Evolutionary conservation across 345 rosid genomes (phyloP).

Genomic region (Eucalyptus curtisii): DNA sequence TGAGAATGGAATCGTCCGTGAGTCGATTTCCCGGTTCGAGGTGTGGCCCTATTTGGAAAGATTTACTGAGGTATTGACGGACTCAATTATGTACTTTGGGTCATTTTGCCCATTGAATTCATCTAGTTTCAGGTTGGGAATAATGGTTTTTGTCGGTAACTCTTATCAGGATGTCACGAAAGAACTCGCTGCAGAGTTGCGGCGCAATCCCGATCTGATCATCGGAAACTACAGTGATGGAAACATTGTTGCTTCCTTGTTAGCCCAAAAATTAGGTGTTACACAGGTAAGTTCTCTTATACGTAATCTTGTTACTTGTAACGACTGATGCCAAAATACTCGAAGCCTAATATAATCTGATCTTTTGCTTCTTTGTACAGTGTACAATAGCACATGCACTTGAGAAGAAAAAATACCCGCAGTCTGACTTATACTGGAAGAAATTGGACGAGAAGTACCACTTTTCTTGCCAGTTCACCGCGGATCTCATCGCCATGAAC

Average conservation of each 20-base stretch:
- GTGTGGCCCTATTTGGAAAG: constrained; percentile 94
- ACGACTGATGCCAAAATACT: too few species aligned
- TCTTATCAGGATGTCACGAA: constrained; percentile 48
- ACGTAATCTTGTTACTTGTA: background rate
- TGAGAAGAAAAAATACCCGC: constrained; percentile 88
- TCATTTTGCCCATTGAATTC: background rate
- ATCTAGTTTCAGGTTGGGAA: too few species aligned
- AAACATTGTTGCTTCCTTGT: constrained; percentile 79
- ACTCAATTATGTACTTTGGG: too few species aligned
- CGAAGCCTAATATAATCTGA: too few species aligned
- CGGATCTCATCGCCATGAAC: constrained; percentile 88
- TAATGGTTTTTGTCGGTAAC: too few species aligned
- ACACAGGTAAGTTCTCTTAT: constrained; percentile 49
- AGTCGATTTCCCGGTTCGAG: constrained; percentile 89
- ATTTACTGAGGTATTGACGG: constrained; percentile 48
- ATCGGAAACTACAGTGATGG: constrained; percentile 94
- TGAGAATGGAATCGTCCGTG: constrained; percentile 61
- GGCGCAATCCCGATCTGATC: constrained; percentile 84
- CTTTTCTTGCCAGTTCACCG: constrained; percentile 90
- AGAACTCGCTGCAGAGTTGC: constrained; percentile 66
- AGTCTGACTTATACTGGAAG: constrained; percentile 92
- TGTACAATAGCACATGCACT: constrained; percentile 95
- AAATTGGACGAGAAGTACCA: constrained; percentile 79
- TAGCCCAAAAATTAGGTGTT: constrained; percentile 78
- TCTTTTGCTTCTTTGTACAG: constrained; percentile 12